phyloP scores from a whole-genome alignment of 2,329 filamentous ascomycete species.

The Fusarium cyanostomum region DNA sequence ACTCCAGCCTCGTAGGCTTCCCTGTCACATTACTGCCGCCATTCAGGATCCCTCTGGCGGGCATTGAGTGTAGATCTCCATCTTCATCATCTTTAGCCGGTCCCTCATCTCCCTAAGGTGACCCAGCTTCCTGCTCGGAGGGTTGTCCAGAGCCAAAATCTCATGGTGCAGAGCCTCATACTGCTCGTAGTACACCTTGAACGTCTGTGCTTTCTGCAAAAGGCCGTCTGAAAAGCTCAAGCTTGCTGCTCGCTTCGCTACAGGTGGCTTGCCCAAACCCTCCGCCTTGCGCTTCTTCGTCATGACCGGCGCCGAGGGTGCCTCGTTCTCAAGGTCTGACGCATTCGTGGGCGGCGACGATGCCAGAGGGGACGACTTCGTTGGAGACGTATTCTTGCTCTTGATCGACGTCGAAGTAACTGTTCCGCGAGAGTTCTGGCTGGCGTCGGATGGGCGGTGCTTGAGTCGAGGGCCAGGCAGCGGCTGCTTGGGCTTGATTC shows the following conservation, averaged over 20 bases:
- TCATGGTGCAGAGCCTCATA: slow-evolving; percentile 67
- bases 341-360: slow-evolving; percentile 73
- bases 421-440: slow-evolving; percentile 56
- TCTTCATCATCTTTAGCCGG: slow-evolving; percentile 65
- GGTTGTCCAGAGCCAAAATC: slow-evolving; percentile 60
- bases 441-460: slow-evolving; percentile 60
- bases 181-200: slow-evolving; percentile 64
- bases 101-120: slow-evolving; percentile 64
- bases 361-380: slow-evolving; percentile 72
- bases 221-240: slow-evolving; percentile 52
- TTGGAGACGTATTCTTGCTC: slow-evolving; percentile 65
- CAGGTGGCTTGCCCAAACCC: slow-evolving; percentile 35
- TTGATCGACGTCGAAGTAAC: slow-evolving; percentile 54
- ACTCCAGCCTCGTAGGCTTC: slow-evolving; percentile 19
- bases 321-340: slow-evolving; percentile 65
- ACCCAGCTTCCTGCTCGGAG: slow-evolving; percentile 60
- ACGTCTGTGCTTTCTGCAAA: slow-evolving; percentile 62
- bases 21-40: slow-evolving; percentile 27
- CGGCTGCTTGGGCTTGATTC: slow-evolving; percentile 61
- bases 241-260: slow-evolving; percentile 45
- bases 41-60: slow-evolving; percentile 43
- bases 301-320: slow-evolving; percentile 40
- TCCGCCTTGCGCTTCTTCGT: slow-evolving; percentile 58
- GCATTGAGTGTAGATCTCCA: slow-evolving; percentile 63
- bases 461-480: slow-evolving; percentile 48